Percentiles rank a stretch among this genome's conserved stretches.
phyloP scores from a whole-genome alignment of 2,329 filamentous ascomycete species.

The Xylaria sp. region DNA sequence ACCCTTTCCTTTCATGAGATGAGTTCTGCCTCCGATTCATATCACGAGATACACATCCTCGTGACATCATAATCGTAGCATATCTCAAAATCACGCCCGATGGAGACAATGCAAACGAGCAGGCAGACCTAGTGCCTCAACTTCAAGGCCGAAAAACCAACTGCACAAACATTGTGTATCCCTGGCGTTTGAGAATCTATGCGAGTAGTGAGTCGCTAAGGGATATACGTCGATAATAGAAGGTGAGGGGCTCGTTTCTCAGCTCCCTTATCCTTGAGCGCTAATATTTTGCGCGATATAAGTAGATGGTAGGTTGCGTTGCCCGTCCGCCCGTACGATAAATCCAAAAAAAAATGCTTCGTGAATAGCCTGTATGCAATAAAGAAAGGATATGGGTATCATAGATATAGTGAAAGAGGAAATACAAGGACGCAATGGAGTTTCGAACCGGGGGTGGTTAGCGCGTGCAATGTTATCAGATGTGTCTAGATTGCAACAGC shows the following conservation, averaged over 20 bases:
- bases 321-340: conserved; percentile 26
- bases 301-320: conserved; percentile 33
- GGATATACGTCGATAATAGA: conserved; percentile 34
- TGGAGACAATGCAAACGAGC: background rate
- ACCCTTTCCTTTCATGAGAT: background rate
- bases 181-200: background rate
- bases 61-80: conserved; percentile 8
- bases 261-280: conserved; percentile 27
- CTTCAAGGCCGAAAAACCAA: background rate
- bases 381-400: conserved; percentile 42
- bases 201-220: conserved; percentile 22
- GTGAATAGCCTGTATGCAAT: conserved; percentile 31
- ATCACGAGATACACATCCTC: background rate
- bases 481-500: conserved; percentile 33
- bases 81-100: background rate
- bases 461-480: background rate
- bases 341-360: conserved; percentile 38
- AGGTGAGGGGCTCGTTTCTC: conserved; percentile 15
- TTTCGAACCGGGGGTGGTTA: conserved; percentile 7
- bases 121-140: background rate
- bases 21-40: background rate
- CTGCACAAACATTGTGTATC: background rate
- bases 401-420: conserved; percentile 37
- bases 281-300: conserved; percentile 35
- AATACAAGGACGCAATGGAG: conserved; percentile 23